Evolutionary conservation across 1,139 yeast species (phyloP).

Genomic region (Geotrichum siamense): DNA sequence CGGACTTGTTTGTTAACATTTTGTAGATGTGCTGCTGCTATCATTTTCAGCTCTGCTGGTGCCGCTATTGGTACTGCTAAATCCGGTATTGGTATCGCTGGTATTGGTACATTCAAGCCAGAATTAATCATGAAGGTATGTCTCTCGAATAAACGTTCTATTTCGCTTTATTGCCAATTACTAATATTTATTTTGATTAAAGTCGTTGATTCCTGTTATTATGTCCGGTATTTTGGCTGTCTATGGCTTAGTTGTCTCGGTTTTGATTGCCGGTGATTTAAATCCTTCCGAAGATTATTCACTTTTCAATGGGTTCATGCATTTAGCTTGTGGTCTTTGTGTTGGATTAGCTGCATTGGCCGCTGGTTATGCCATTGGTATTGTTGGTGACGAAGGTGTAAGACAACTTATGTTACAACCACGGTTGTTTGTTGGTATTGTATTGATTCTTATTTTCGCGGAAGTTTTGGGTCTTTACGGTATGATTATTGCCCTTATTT

Average conservation of each 20-base stretch:
- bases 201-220: slow-evolving; percentile 59
- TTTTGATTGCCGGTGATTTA: slow-evolving; percentile 74
- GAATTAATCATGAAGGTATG: slow-evolving; percentile 32
- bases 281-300: slow-evolving; percentile 73
- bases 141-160: neutral
- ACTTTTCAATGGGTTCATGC: slow-evolving; percentile 94
- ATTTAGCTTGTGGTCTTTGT: slow-evolving; percentile 95
- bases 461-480: slow-evolving; percentile 84
- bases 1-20: neutral
- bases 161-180: neutral
- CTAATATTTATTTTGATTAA: slow-evolving; percentile 36
- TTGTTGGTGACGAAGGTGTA: slow-evolving; percentile 98
- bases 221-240: slow-evolving; percentile 99
- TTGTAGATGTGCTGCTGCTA: slow-evolving; percentile 70
- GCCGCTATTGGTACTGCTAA: slow-evolving; percentile 99
- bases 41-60: slow-evolving; percentile 87
- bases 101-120: slow-evolving; percentile 42
- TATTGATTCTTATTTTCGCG: slow-evolving; percentile 91
- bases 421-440: slow-evolving; percentile 77
- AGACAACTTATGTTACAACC: slow-evolving; percentile 97
- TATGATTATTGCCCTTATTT: slow-evolving; percentile 87
- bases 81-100: slow-evolving; percentile 97
- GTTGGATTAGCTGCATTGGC: slow-evolving; percentile 97
- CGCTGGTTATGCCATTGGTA: slow-evolving; percentile 97
- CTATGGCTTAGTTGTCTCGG: slow-evolving; percentile 96